Evolutionary conservation across 768 basidiomycete genomes (phyloP), one percentile per base, ranked within the genome.

Genomic region (Coprinopsis sp.): DNA sequence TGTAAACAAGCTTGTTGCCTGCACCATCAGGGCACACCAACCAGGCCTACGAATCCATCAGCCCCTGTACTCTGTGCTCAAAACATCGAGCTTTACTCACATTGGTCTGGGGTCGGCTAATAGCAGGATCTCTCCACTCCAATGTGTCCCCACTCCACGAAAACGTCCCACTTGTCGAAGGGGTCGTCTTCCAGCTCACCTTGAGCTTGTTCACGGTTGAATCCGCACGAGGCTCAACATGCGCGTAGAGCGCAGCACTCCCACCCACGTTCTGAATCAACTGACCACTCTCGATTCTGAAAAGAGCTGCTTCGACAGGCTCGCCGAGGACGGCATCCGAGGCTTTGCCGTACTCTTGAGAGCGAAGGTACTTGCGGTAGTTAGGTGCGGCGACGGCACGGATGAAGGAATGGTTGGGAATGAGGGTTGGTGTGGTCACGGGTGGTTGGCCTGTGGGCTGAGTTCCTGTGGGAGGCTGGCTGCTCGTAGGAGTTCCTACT

Each of bases 321-420:
- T 66, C 64, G 7, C 77, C 77, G 33, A 81, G 72, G 34, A 81
- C 75, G 3, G 77, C 78, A 28, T 68, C 62, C 0, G 69, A 68
- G 5, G 70, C 67, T 14, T 68, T 71, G 52, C 65, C 62, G 16
- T 62, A 51, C 0, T 69, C 66, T 51, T 78, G 69, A 14, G 79
- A 78, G 33, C 71, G 73, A 27, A 83, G 73, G 59, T 82, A 81
- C 53, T 79, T 69, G 61, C 79, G 79, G 73, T 79, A 80, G 61
- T 79, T 77, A 3, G 78, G 78, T 28, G 69, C 73, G 47, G 70
- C 57, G 16, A 58, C 57, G 10, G 57, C 57, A 5, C 54, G 75
- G 51, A 82, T 76, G 67, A 78, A 81, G 7, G 75, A 75, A 49
- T 75, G 70, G 5, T 72, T 72, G 11, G 78, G 58, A 6, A 61